Evolutionary conservation across 257 asterid genomes (phyloP), one percentile per base, ranked within the genome.

Genomic region (Jacaranda copaia): DNA sequence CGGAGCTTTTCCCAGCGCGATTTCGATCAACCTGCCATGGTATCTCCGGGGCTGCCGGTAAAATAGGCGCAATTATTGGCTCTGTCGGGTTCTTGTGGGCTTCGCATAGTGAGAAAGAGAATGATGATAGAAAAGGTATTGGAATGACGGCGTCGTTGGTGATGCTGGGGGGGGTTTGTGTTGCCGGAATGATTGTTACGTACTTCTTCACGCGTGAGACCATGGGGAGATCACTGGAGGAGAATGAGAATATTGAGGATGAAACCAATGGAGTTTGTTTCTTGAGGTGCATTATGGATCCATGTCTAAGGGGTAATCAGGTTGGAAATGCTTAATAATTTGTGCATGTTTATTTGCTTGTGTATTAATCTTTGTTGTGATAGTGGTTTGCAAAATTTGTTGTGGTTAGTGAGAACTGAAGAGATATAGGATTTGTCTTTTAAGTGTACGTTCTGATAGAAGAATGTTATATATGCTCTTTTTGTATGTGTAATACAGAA

Each of bases 1-100:
- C 92, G 0, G 91, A 89, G 68, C 88, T 89, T 43, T 89, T 89
- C 20, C 95, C 95, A 0, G 86, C 92, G 2, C 78, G 95, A n/a
- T 83, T 89, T 72, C 75, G 89, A 8, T 59, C 89, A 7, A 89
- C 89, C 3, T 89, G 91, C 43, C 90, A 87, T 18, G 92, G 90
- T 0, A 79, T 89, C 5, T 73, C 87, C 0, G 94, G 86, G 8
- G 90, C 94, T 5, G 76, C 72, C 0, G 92, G 90, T 16, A 89
- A 89, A 60, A 53, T 79, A 11, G 89, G 93, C 1, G 91, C 90
- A 0, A 78, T 89, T 6, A 70, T 85, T 0, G 93, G 93, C 3
- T 79, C 85, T 0, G 78, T 87, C 20, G 91, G 86, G 43, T 85
- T 82, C 40, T 19, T 82, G n/a, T 84, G 87, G 90, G 89, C 86